These are phyloP conservation scores for Rhododendron ovatum DNA, from an alignment of 148 eudicot species.

Conservation along the genomic window DNA sequence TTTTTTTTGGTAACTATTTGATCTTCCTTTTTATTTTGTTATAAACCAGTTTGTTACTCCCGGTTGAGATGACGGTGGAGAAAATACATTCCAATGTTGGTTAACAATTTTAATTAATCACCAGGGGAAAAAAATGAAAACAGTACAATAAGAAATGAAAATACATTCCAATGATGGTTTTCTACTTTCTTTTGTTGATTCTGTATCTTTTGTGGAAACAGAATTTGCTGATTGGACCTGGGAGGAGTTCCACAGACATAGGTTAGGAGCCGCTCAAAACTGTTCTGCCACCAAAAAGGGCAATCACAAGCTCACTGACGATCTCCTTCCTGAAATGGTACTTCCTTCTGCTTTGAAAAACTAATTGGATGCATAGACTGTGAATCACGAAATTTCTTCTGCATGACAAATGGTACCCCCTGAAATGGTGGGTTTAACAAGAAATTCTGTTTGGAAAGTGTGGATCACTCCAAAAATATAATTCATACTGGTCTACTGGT, in stretches of 20 bases:
- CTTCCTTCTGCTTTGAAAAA: neutral
- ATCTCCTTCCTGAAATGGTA: constrained; percentile 66
- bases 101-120: neutral
- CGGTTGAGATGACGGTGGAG: neutral
- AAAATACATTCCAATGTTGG: neutral
- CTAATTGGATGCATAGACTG: neutral
- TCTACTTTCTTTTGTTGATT: constrained; percentile 5
- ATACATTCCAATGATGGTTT: neutral
- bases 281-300: constrained; percentile 94
- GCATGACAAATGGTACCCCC: neutral
- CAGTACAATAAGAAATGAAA: neutral
- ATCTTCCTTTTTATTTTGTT: neutral
- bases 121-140: neutral
- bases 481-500: neutral
- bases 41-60: neutral
- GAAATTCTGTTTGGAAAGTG: neutral
- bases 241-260: constrained; percentile 73
- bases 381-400: neutral
- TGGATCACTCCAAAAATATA: neutral
- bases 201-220: constrained; percentile 17
- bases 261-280: constrained; percentile 92
- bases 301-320: constrained; percentile 65
- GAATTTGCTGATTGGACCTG: constrained; percentile 92
- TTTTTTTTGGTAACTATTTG: neutral
- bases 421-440: neutral